phyloP scores from a whole-genome alignment of 2,329 filamentous ascomycete species.

The Byssochlamys sp. region DNA sequence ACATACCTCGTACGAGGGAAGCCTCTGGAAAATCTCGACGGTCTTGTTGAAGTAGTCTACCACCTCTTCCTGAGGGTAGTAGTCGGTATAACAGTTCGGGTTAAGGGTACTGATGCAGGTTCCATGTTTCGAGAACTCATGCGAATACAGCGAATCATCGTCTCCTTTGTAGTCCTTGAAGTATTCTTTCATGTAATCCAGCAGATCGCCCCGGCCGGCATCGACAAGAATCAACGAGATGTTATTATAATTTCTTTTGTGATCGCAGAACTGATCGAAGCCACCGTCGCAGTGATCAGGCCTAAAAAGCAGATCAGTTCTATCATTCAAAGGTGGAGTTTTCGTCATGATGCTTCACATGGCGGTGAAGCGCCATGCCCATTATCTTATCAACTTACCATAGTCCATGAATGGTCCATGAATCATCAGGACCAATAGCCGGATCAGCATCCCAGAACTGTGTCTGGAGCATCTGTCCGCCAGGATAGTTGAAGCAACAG shows the following conservation, averaged over 20 bases:
- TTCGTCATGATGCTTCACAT: not conserved
- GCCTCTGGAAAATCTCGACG: conserved; percentile 55
- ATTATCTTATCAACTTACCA: conserved; percentile 36
- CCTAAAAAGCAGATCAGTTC: conserved; percentile 23
- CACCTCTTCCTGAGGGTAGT: conserved; percentile 54
- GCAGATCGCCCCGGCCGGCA: conserved; percentile 45
- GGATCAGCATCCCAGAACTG: conserved; percentile 69
- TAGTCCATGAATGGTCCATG: conserved; percentile 66
- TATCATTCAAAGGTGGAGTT: not conserved
- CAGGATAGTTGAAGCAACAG: conserved; percentile 66
- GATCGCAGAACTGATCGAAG: conserved; percentile 58
- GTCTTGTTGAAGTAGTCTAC: conserved; percentile 60
- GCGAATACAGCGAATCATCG: conserved; percentile 59
- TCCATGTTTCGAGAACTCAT: conserved; percentile 68
- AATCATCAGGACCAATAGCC: conserved; percentile 54
- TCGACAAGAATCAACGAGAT: conserved; percentile 53
- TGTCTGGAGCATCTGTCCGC: conserved; percentile 61
- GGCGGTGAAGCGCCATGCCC: not conserved
- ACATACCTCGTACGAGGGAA: conserved; percentile 54
- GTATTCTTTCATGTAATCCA: conserved; percentile 59
- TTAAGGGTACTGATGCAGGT: conserved; percentile 63
- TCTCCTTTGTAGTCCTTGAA: conserved; percentile 61
- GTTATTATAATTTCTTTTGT: conserved; percentile 52
- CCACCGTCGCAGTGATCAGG: conserved; percentile 61
- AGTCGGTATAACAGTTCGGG: conserved; percentile 55